Conservation (phyloP, 441 rosid genomes). For the Erodium texanum region DNA sequence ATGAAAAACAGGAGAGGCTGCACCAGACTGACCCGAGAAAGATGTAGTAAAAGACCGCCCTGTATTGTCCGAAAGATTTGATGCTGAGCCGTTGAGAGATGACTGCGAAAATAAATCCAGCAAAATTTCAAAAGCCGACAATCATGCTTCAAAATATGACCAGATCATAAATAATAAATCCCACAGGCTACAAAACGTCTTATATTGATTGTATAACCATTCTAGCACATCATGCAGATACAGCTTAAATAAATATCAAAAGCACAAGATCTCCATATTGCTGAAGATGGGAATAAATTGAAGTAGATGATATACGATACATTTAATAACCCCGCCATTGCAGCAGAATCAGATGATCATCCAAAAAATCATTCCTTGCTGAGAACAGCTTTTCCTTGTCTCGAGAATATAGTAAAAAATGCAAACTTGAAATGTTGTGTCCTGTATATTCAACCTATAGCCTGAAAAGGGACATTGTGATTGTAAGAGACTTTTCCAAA, state of each 20-base stretch:
- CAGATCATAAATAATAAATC: not conserved
- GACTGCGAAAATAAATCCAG: conserved; percentile 44
- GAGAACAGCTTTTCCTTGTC: conserved; percentile 29
- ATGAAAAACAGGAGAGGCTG: conserved; percentile 68
- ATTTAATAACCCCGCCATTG: conserved; percentile 90
- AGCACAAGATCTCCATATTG: not conserved
- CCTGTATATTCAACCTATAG: conserved; percentile 22
- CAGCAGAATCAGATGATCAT: conserved; percentile 42
- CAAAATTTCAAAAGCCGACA: conserved; percentile 14
- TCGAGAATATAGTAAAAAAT: conserved; percentile 17
- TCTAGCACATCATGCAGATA: not conserved
- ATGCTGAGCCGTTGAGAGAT: conserved; percentile 67
- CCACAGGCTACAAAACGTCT: not conserved
- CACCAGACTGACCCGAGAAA: conserved; percentile 86
- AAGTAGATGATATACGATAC: conserved; percentile 33
- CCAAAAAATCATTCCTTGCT: conserved; percentile 46
- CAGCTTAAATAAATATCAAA: not conserved
- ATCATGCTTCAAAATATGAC: not conserved
- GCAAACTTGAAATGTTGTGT: conserved; percentile 22
- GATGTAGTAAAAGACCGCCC: conserved; percentile 74
- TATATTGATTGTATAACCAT: not conserved
- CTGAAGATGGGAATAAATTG: conserved; percentile 11
- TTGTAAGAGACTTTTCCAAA: conserved; percentile 18
- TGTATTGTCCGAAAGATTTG: conserved; percentile 73
- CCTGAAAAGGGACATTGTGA: conserved; percentile 35